Conservation (phyloP, 2,329 filamentous ascomycete genomes). For the Penicillium hordei region DNA sequence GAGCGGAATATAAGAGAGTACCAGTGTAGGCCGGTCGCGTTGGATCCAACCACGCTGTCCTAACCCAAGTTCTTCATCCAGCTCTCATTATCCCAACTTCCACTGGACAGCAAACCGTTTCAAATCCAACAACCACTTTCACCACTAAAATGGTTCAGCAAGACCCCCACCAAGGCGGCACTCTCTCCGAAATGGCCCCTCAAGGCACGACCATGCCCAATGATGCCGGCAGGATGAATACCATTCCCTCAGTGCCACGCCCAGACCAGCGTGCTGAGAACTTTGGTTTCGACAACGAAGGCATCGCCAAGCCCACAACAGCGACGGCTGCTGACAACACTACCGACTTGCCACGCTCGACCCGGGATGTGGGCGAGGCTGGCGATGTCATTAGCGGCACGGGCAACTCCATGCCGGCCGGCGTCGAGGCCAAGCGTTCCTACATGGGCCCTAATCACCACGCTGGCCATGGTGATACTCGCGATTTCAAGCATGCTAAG, state of each 20-base stretch:
- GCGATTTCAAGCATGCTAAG: constrained; percentile 42
- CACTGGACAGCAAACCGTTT: not conserved
- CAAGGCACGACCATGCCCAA: constrained; percentile 45
- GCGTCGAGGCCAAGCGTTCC: constrained; percentile 39
- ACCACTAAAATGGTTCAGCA: constrained; percentile 22
- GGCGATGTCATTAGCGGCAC: constrained; percentile 45
- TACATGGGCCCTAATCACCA: constrained; percentile 33
- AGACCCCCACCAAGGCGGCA: constrained; percentile 38
- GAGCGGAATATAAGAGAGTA: constrained; percentile 2
- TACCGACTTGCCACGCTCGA: constrained; percentile 47
- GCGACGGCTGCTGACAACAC: constrained; percentile 51
- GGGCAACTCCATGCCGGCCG: constrained; percentile 40
- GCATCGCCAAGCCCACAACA: constrained; percentile 36
- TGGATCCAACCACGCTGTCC: not conserved
- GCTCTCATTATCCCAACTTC: not conserved
- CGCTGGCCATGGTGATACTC: constrained; percentile 38
- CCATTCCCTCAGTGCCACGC: constrained; percentile 50
- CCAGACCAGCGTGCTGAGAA: constrained; percentile 47
- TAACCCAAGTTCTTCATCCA: not conserved
- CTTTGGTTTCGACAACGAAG: constrained; percentile 34
- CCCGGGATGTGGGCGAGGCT: constrained; percentile 35
- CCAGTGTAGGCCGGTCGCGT: not conserved
- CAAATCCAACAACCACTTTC: not conserved
- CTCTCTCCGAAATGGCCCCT: constrained; percentile 42
- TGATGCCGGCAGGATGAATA: constrained; percentile 47